Evolutionary conservation across 306 rosid genomes (phyloP).

Genomic region (Arachis hypogaea): DNA sequence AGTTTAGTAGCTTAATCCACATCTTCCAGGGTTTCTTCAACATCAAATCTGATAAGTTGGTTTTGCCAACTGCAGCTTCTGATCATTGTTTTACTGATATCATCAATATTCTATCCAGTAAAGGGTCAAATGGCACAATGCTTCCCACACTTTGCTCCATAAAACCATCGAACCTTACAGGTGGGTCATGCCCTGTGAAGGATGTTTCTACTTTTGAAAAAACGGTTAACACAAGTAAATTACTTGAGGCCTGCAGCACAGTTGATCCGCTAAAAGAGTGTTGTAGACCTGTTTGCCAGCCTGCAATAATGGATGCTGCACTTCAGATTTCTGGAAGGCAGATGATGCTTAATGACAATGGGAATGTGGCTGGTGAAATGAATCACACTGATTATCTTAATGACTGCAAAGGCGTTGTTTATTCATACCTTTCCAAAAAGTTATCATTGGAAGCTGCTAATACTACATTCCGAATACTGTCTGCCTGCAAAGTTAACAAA

Average conservation of each 20-base stretch:
- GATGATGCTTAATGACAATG: constrained; percentile 53
- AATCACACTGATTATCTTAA: constrained; percentile 67
- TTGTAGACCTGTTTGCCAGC: constrained; percentile 93
- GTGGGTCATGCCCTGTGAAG: constrained; percentile 90
- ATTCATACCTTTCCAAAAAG: constrained; percentile 80
- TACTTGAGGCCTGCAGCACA: constrained; percentile 84
- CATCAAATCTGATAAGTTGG: constrained; percentile 65
- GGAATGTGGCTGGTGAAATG: constrained; percentile 55
- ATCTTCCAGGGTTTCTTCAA: constrained; percentile 84
- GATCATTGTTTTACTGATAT: constrained; percentile 84
- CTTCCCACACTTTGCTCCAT: constrained; percentile 70
- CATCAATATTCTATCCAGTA: constrained; percentile 75
- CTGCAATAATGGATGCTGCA: constrained; percentile 90
- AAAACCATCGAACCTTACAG: constrained; percentile 80
- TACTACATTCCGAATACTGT: constrained; percentile 78
- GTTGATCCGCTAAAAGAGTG: constrained; percentile 98
- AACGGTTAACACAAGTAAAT: constrained; percentile 73
- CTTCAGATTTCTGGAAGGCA: constrained; percentile 80
- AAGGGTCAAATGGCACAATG: constrained; percentile 78
- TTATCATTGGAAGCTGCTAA: constrained; percentile 67
- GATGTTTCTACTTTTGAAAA: constrained; percentile 75
- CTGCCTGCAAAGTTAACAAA: constrained; percentile 98
- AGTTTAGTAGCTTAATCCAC: constrained; percentile 83
- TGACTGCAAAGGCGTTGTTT: constrained; percentile 95
- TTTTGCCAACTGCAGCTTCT: constrained; percentile 63